Percentiles rank a stretch among this genome's conserved stretches.
These are phyloP conservation scores for Rhizoclosmatium globosum DNA, from an alignment of 192 early-diverging fungal species.

Conservation along the genomic window DNA sequence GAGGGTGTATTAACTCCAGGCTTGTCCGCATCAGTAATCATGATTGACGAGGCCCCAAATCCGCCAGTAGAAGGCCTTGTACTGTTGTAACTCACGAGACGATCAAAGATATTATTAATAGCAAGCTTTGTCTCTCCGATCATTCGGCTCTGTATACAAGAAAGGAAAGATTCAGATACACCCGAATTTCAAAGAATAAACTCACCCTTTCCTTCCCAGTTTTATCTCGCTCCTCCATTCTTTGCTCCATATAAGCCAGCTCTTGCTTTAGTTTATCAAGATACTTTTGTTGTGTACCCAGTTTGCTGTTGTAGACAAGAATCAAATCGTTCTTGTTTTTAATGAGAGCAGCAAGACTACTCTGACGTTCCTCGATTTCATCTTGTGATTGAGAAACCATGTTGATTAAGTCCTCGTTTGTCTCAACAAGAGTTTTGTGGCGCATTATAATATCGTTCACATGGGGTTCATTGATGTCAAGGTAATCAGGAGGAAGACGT, in stretches of 20 bases:
- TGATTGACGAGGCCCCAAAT: not conserved
- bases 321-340: slow-evolving; percentile 70
- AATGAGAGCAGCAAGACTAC: slow-evolving; percentile 51
- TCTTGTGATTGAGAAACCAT: slow-evolving; percentile 55
- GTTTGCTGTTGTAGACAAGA: slow-evolving; percentile 64
- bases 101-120: slow-evolving; percentile 68
- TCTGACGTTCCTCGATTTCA: slow-evolving; percentile 58
- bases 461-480: slow-evolving; percentile 69
- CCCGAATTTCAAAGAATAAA: not conserved
- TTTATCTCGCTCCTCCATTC: slow-evolving; percentile 60
- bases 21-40: slow-evolving; percentile 2
- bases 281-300: slow-evolving; percentile 64
- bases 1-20: slow-evolving; percentile 7
- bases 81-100: slow-evolving; percentile 38
- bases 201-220: slow-evolving; percentile 62
- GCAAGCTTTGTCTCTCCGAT: slow-evolving; percentile 66
- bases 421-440: slow-evolving; percentile 68
- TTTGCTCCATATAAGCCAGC: slow-evolving; percentile 58
- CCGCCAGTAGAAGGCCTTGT: not conserved
- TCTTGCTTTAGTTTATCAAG: slow-evolving; percentile 63
- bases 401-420: slow-evolving; percentile 59
- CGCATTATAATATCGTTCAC: slow-evolving; percentile 71
- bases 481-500: slow-evolving; percentile 66
- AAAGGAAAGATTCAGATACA: not conserved
- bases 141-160: slow-evolving; percentile 53